Base-by-base conservation (phyloP, 2,329 filamentous ascomycete species). In the Talaromyces albobiverticillius region DNA sequence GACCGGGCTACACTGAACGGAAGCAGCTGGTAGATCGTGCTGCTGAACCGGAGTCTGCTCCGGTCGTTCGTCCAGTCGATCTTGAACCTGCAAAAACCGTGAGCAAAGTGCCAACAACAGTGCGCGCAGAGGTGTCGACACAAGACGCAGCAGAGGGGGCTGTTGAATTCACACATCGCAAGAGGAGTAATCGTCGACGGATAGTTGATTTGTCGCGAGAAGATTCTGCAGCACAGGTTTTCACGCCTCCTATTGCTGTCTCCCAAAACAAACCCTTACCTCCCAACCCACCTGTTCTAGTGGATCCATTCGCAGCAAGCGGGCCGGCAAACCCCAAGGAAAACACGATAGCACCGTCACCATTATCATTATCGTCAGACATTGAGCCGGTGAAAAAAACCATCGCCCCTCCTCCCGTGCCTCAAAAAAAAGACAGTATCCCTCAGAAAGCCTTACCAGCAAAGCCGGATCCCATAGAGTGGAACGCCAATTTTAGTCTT, bases 1-100 rank as follows among this genome's bases (percentile, higher is more conserved):
- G 87, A 0, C 93, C 94, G 1, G 87, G 82, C n/a, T 95, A 90
- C 65, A 82, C 85, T 14, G 94, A 99, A 76, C 86, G 85, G 67
- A 90, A 90, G 64, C 87, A 89, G 60, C 79, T 99, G 41, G 82
- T 92, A 4, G 92, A 96, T 48, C 85, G 92, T 45, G 89, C 81
- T 10, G 87, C 89, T 2, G 86, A 95, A 62, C 84, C 86, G 16
- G 82, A 88, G 23, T 85, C 82, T 34, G 85, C 91, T 8, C 90
- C 91, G 0, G 86, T 95, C 14, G 82, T 95, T 55, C 90, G 87
- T 68, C 84, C 87, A 13, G 77, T 80, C 23, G 78, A 80, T 3
- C 80, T 84, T 13, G 86, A 89, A 61, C 76, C 79, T 55, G 78
- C 82, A 4, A 78, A 86, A 2, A 80, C 89, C 57, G 82, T 89